These are phyloP conservation scores for Apophysomyces variabilis DNA, from an alignment of 371 early-diverging fungal genomes.

Conservation along the genomic window DNA sequence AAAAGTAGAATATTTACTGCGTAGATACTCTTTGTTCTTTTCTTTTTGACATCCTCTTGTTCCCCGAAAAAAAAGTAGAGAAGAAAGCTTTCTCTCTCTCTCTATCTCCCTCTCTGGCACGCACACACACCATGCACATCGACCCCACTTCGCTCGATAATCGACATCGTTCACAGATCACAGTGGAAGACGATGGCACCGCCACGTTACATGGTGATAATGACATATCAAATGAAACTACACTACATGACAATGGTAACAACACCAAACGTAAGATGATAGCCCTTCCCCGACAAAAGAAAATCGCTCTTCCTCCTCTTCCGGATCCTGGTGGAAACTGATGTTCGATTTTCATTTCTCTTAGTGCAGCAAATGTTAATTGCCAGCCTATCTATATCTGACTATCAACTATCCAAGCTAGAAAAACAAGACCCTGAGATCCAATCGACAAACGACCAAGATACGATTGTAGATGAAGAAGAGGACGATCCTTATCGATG, in stretches of 20 bases:
- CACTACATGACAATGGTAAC: slow-evolving; percentile 3
- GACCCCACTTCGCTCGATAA: background rate
- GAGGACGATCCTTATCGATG: slow-evolving; percentile 37
- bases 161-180: background rate
- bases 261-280: slow-evolving; percentile 5
- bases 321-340: background rate
- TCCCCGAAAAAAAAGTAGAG: background rate
- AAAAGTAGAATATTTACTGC: slow-evolving; percentile 3
- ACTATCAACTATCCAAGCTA: background rate
- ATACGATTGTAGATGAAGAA: slow-evolving; percentile 12
- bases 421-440: background rate
- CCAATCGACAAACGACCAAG: background rate
- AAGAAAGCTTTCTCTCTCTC: background rate
- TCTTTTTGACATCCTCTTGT: background rate
- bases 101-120: too few species aligned
- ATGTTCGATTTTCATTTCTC: background rate
- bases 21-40: background rate
- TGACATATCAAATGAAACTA: background rate
- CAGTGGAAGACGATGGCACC: background rate
- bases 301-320: too few species aligned
- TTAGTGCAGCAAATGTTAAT: background rate
- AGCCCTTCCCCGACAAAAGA: too few species aligned
- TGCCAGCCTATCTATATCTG: background rate
- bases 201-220: background rate
- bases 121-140: background rate